Evolutionary conservation across 2,329 filamentous ascomycete genomes (phyloP).

Genomic region (Lachnellula suecica): DNA sequence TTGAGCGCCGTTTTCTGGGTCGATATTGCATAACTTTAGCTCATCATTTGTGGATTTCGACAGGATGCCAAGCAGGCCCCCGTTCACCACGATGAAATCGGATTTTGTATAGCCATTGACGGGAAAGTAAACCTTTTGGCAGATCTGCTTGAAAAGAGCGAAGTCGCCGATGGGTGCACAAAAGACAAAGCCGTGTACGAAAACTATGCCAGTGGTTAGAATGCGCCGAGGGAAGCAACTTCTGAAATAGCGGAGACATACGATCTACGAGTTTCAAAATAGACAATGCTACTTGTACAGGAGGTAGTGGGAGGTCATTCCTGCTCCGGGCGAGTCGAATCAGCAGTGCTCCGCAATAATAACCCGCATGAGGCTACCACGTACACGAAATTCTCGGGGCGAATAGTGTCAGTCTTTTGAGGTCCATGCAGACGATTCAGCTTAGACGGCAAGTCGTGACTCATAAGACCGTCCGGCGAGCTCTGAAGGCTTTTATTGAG

Average conservation of each 20-base stretch:
- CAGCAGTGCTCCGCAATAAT: no score
- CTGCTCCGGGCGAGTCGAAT: background rate
- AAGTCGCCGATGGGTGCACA: slow-evolving; percentile 5
- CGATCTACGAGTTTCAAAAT: slow-evolving; percentile 4
- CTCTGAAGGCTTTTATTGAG: slow-evolving; percentile 8
- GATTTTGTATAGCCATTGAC: slow-evolving; percentile 8
- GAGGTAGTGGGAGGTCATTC: slow-evolving; percentile 4
- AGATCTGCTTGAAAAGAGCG: background rate
- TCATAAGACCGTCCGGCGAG: background rate
- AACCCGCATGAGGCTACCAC: no score
- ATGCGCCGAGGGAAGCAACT: no score
- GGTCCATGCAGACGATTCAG: slow-evolving; percentile 1
- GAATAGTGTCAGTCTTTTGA: background rate
- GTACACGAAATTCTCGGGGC: background rate
- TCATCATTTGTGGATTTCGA: background rate
- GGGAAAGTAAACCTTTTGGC: slow-evolving; percentile 10
- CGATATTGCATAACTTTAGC: background rate
- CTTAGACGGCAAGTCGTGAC: slow-evolving; percentile 4
- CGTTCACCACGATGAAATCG: slow-evolving; percentile 8
- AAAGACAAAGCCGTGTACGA: slow-evolving; percentile 2
- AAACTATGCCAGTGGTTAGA: background rate
- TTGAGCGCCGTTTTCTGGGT: background rate
- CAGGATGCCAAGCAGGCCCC: slow-evolving; percentile 5
- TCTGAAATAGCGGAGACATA: background rate
- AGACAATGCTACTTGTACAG: slow-evolving; percentile 2